Conservation (phyloP, 2,329 filamentous ascomycete genomes). For the Pezicula carpinea region DNA sequence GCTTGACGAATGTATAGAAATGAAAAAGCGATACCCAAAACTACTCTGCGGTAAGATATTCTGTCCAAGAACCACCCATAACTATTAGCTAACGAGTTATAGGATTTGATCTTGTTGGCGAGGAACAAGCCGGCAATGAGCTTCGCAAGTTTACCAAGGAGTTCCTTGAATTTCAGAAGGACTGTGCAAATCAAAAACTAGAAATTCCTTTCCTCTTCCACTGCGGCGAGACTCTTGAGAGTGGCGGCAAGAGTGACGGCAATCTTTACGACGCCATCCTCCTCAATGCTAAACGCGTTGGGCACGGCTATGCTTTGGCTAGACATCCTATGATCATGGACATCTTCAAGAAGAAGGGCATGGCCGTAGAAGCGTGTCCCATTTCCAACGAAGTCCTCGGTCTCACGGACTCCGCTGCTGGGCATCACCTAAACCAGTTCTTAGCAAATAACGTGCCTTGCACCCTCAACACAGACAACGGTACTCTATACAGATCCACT, state of each 20-base stretch:
- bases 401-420: constrained; percentile 58
- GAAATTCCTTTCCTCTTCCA: constrained; percentile 72
- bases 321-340: constrained; percentile 64
- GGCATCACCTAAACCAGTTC: constrained; percentile 63
- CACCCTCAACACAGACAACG: constrained; percentile 71
- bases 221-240: constrained; percentile 69
- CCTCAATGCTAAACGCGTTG: constrained; percentile 63
- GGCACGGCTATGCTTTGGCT: constrained; percentile 67
- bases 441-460: constrained; percentile 71
- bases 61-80: neutral
- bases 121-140: constrained; percentile 60
- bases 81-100: constrained; percentile 5
- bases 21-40: constrained; percentile 52
- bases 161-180: constrained; percentile 50
- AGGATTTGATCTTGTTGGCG: constrained; percentile 67
- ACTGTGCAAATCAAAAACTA: constrained; percentile 42
- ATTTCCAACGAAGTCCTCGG: constrained; percentile 75
- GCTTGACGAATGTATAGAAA: constrained; percentile 55
- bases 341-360: constrained; percentile 55
- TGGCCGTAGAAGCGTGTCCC: constrained; percentile 72
- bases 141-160: constrained; percentile 50
- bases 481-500: constrained; percentile 66
- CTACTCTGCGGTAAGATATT: constrained; percentile 57
- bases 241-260: constrained; percentile 57
- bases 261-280: constrained; percentile 67